These are phyloP conservation scores for Cyclostephanos invisitatus DNA, from an alignment of 108 stramenopile genomes.

Conservation along the genomic window DNA sequence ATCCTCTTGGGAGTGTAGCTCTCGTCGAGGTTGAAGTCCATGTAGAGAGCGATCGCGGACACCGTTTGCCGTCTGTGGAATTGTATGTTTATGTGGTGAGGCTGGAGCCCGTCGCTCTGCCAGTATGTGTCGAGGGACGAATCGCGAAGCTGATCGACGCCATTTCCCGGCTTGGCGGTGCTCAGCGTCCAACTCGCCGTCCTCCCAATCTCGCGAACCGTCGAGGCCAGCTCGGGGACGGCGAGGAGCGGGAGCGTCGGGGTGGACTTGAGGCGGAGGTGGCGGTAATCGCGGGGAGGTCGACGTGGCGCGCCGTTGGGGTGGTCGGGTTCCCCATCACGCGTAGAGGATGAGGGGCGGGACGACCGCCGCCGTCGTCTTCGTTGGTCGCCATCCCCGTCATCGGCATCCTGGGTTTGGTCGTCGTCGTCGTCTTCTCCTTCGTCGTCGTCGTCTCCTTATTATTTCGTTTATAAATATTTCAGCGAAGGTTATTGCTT, in stretches of 20 bases:
- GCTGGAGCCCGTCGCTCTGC: constrained; percentile 94
- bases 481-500: not conserved
- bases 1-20: constrained; percentile 95
- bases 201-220: constrained; percentile 73
- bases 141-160: constrained; percentile 93
- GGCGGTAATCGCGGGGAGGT: constrained; percentile 28
- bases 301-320: not conserved
- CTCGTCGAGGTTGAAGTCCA: constrained; percentile 91
- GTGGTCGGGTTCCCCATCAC: not conserved
- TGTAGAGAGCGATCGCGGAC: constrained; percentile 84
- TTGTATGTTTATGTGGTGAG: constrained; percentile 95
- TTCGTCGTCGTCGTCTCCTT: constrained; percentile 2
- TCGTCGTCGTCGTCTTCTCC: constrained; percentile 6
- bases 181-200: constrained; percentile 91
- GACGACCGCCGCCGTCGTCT: not conserved
- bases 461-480: not conserved
- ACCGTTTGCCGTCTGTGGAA: constrained; percentile 88
- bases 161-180: constrained; percentile 97
- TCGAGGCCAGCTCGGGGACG: constrained; percentile 41
- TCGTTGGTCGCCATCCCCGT: constrained; percentile 7
- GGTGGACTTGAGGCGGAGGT: constrained; percentile 60
- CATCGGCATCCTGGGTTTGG: constrained; percentile 13
- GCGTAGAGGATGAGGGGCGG: constrained; percentile 1
- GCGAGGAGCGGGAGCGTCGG: constrained; percentile 55
- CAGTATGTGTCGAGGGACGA: constrained; percentile 87